Evolutionary conservation across 129 eudicot species (phyloP).

Genomic region (Lactuca sativa): DNA sequence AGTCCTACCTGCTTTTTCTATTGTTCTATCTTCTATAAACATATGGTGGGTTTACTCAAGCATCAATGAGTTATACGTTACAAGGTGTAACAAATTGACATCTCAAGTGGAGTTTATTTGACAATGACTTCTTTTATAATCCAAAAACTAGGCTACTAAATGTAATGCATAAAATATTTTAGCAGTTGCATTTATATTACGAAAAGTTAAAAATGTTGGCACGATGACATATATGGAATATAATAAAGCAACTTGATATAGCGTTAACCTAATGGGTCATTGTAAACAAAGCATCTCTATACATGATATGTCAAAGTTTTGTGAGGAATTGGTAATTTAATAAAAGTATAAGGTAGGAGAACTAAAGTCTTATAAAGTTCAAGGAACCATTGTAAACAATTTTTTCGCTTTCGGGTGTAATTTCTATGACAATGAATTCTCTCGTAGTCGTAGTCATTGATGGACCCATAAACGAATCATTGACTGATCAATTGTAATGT

Average conservation of each 20-base stretch:
- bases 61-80: constrained; percentile 15
- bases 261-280: neutral
- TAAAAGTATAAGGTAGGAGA: neutral
- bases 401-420: neutral
- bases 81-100: constrained; percentile 11
- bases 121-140: constrained; percentile 22
- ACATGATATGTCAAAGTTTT: neutral
- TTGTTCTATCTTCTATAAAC: constrained; percentile 17
- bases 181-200: neutral
- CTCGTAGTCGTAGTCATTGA: neutral
- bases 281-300: neutral
- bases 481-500: neutral
- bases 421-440: neutral
- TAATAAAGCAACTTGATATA: neutral
- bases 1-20: constrained; percentile 23
- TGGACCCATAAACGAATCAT: neutral
- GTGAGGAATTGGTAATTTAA: neutral
- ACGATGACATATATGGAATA: constrained; percentile 2
- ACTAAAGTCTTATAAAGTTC: neutral
- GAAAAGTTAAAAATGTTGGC: too few relatives aligned
- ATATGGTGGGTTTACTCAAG: neutral
- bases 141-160: neutral
- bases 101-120: constrained; percentile 6
- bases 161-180: neutral
- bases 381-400: neutral